Evolutionary conservation across 2,329 filamentous ascomycete species (phyloP), one percentile per base, ranked within the genome.

Genomic region (Beauveria varroae): DNA sequence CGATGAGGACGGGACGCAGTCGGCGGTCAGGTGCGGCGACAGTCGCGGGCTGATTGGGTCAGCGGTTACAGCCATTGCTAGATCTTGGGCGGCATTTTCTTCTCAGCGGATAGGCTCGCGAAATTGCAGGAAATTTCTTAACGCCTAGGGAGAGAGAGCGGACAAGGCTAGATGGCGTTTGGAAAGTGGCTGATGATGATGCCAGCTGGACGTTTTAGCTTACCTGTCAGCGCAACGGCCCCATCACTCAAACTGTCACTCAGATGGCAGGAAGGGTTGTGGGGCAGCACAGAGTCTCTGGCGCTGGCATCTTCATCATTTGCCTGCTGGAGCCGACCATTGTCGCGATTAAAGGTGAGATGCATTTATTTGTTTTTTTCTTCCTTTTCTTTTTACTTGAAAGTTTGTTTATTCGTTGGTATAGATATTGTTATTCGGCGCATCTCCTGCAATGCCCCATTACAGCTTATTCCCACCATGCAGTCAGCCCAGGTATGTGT

Each of bases 401-500:
- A 37, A 8, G 6, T 30, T 30, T 30, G 8, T 37, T 16, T 37
- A 37, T 37, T 37, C 12, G 14, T 37, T 37, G 34, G 34, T 16
- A 37, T 37, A 37, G 12, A 14, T 37, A 37, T 3, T 14, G 14
- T 37, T 6, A 6, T 16, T 37, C 5, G 5, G 4, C 34, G 34
- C 34, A 37, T 37, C 5, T 3, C 5, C 14, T 6, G 5, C 34
- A 37, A 37, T 16, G 5, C 34, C 6, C 37, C 3, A 14, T 16
- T 30, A 51, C 34, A 57, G 55, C 44, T 30, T 51, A 10, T 10
- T 44, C 10, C 47, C 18, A n/a, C 49, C 49, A 22, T n/a, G 34
- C 20, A 53, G 34, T 56, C 58, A 55, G 51, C 57, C 52, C 24
- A 75, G 63, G 57, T 70, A 76, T 18, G 86, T 78, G 60, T 88